Percentiles rank a stretch among this genome's conserved stretches.
Evolutionary conservation across 2,329 filamentous ascomycete genomes (phyloP).

Genomic region (Pseudogymnoascus sp.): DNA sequence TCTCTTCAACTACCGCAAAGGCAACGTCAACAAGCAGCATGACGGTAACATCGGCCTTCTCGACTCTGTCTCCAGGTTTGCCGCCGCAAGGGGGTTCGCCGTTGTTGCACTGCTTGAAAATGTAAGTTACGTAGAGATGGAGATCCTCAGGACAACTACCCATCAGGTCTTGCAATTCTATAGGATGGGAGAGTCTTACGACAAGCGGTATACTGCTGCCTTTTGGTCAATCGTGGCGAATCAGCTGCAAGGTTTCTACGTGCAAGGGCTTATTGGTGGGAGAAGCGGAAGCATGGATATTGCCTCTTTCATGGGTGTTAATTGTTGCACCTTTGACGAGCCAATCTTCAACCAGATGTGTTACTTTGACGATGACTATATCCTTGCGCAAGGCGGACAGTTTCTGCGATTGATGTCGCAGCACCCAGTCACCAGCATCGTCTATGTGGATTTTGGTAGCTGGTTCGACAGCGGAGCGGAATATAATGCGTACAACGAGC

Average conservation of each 20-base stretch:
- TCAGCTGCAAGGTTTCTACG: neutral
- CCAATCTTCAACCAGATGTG: neutral
- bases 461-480: neutral
- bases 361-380: neutral
- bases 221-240: conserved; percentile 6
- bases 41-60: neutral
- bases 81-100: neutral
- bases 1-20: conserved; percentile 6
- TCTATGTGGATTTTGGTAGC: neutral
- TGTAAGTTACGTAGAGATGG: neutral
- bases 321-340: conserved; percentile 2
- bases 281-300: conserved; percentile 7
- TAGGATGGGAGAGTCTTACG: neutral
- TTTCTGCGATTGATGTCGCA: neutral
- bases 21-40: conserved; percentile 4
- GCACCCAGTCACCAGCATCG: neutral
- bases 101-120: neutral
- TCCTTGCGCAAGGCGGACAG: neutral
- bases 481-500: neutral
- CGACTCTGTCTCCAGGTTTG: neutral
- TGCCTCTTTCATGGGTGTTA: conserved; percentile 4
- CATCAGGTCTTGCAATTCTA: neutral
- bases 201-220: conserved; percentile 2
- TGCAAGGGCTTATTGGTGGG: conserved; percentile 1
- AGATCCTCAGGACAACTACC: neutral